Conservation (phyloP, 2,329 filamentous ascomycete species). For the Beauveria caledonica region DNA sequence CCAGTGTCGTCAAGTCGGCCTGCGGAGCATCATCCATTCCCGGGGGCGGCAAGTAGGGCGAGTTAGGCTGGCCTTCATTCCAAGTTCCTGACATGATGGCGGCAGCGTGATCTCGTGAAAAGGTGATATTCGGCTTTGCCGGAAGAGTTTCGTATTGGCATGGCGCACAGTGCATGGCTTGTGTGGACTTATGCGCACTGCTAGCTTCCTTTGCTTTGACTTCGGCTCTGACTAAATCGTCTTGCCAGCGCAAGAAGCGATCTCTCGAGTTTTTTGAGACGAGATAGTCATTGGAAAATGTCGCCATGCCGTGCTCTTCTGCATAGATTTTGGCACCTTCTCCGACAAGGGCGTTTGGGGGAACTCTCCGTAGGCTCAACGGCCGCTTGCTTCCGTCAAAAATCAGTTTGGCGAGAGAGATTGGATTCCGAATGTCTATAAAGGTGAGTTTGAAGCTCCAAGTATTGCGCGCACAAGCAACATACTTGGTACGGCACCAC, state of each 20-base stretch:
- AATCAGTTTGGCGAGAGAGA: constrained; percentile 75
- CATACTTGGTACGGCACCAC: constrained; percentile 83
- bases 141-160: constrained; percentile 27
- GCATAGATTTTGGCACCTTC: constrained; percentile 84
- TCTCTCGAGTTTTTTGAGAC: constrained; percentile 74
- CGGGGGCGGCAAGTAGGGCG: constrained; percentile 29
- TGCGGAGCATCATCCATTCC: constrained; percentile 5
- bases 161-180: constrained; percentile 18
- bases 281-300: constrained; percentile 66
- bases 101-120: constrained; percentile 40
- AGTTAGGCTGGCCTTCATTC: constrained; percentile 57
- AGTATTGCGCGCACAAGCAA: constrained; percentile 15
- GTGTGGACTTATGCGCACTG: constrained; percentile 12
- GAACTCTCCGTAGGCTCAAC: constrained; percentile 78
- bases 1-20: constrained; percentile 1
- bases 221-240: constrained; percentile 60
- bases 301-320: constrained; percentile 62
- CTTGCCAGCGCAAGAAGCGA: constrained; percentile 70
- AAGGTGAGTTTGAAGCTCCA: constrained; percentile 14
- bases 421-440: constrained; percentile 84
- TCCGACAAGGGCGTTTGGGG: constrained; percentile 84
- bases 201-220: constrained; percentile 28
- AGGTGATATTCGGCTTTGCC: constrained; percentile 18
- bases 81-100: constrained; percentile 50
- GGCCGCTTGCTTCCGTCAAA: constrained; percentile 69